A percentile compares a stretch with the other conserved stretches of the same genome.
phyloP scores from a whole-genome alignment of 2,329 filamentous ascomycete species.

The Aspergillus glaucus region DNA sequence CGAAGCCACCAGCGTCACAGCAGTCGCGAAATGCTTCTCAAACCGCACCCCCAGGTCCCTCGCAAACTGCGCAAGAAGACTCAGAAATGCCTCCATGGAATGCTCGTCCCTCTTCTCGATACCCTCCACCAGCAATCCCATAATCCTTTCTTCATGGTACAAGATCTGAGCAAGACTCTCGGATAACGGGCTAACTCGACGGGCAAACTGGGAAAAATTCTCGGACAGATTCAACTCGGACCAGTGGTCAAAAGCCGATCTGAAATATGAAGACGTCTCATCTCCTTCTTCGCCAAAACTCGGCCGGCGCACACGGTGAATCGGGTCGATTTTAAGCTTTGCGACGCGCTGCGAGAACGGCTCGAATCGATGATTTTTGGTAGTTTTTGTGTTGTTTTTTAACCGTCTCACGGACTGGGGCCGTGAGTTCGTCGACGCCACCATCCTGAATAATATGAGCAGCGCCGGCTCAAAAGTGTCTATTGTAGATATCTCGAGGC shows the following conservation, averaged over 20 bases:
- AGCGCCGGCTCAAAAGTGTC: constrained; percentile 17
- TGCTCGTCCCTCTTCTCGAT: constrained; percentile 73
- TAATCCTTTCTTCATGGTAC: constrained; percentile 80
- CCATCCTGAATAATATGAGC: constrained; percentile 31
- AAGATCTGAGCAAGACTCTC: constrained; percentile 89
- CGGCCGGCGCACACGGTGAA: constrained; percentile 75
- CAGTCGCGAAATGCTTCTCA: constrained; percentile 75
- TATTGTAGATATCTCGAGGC: constrained; percentile 11
- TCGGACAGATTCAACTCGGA: constrained; percentile 82
- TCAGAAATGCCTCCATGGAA: constrained; percentile 77
- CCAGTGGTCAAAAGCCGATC: constrained; percentile 79
- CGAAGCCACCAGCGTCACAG: constrained; percentile 67
- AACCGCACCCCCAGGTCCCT: constrained; percentile 84
- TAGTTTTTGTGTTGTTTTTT: constrained; percentile 65
- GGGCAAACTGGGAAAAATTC: constrained; percentile 69
- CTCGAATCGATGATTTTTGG: constrained; percentile 83
- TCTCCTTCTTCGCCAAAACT: constrained; percentile 74
- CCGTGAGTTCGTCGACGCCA: constrained; percentile 59
- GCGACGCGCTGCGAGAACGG: constrained; percentile 85
- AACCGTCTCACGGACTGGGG: constrained; percentile 60
- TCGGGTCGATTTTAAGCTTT: constrained; percentile 86
- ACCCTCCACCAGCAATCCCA: constrained; percentile 67
- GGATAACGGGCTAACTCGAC: constrained; percentile 68
- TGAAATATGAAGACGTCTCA: constrained; percentile 78
- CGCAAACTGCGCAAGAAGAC: constrained; percentile 87